Evolutionary conservation across 2,329 filamentous ascomycete species (phyloP).

Genomic region (Talaromyces funiculosus): DNA sequence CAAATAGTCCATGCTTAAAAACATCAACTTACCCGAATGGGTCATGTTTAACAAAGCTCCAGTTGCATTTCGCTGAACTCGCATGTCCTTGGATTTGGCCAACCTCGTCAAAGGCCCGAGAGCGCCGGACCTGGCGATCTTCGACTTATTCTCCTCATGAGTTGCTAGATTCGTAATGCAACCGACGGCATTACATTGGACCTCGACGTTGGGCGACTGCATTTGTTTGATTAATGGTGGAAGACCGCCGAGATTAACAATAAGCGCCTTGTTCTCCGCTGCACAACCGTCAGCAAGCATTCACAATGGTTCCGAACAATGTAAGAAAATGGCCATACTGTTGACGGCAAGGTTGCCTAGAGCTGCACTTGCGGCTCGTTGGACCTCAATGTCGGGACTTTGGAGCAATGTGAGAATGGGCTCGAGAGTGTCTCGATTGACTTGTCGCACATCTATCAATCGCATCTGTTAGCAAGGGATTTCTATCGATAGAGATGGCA

Average conservation of each 20-base stretch:
- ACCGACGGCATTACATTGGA: constrained; percentile 97
- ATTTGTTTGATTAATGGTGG: constrained; percentile 93
- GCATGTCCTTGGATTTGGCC: constrained; percentile 97
- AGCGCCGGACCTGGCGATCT: constrained; percentile 92
- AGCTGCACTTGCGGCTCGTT: constrained; percentile 91
- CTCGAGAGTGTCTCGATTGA: constrained; percentile 89
- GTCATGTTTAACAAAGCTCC: constrained; percentile 98
- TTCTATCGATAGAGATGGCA: no score
- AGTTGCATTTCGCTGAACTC: constrained; percentile 94
- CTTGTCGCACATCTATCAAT: constrained; percentile 80
- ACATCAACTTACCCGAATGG: constrained; percentile 68
- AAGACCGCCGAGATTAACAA: constrained; percentile 85
- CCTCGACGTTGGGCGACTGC: constrained; percentile 96
- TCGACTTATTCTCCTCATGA: constrained; percentile 98
- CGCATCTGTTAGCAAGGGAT: not conserved
- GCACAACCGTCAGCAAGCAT: constrained; percentile 38
- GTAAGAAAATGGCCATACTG: constrained; percentile 54
- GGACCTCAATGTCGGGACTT: constrained; percentile 93
- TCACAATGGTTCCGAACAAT: not conserved
- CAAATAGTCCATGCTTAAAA: not conserved
- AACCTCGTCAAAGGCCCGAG: constrained; percentile 83
- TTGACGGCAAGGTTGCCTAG: constrained; percentile 95
- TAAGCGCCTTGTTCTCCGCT: constrained; percentile 98
- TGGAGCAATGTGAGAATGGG: constrained; percentile 93
- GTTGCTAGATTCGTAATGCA: constrained; percentile 98